Evolutionary conservation across 169 alveolate genomes (phyloP).

Genomic region (Cryptosporidium ryanae): DNA sequence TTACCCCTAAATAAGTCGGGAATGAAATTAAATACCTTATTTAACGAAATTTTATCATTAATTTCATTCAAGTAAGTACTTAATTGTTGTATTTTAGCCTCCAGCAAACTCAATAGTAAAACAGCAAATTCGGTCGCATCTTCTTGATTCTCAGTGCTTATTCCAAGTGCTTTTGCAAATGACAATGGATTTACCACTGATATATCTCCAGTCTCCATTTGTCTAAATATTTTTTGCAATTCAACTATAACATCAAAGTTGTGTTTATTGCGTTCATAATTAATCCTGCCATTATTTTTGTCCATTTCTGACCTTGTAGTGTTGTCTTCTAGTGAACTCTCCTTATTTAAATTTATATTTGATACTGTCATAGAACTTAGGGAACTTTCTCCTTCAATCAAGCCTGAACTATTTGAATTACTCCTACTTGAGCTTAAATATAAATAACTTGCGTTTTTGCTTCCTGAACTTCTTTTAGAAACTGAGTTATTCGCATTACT

Average conservation of each 20-base stretch:
- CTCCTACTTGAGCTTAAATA: not conserved
- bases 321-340: not conserved
- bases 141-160: slow-evolving; percentile 73
- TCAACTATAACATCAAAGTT: slow-evolving; percentile 41
- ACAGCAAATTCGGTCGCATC: slow-evolving; percentile 73
- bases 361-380: slow-evolving; percentile 44
- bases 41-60: not conserved
- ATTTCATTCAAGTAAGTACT: not conserved
- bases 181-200: slow-evolving; percentile 50
- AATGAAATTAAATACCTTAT: slow-evolving; percentile 10
- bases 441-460: too few relatives aligned
- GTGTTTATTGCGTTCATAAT: not conserved
- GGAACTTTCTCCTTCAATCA: slow-evolving; percentile 29
- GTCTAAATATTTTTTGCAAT: slow-evolving; percentile 58
- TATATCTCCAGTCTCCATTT: slow-evolving; percentile 55
- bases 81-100: slow-evolving; percentile 23
- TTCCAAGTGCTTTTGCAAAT: slow-evolving; percentile 62
- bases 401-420: not conserved
- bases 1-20: slow-evolving; percentile 68
- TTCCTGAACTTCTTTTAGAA: too few relatives aligned
- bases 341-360: slow-evolving; percentile 5
- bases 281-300: not conserved
- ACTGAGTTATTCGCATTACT: not conserved
- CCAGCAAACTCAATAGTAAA: slow-evolving; percentile 36
- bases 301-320: too few relatives aligned